Evolutionary conservation across 257 asterid genomes (phyloP), one percentile per base, ranked within the genome.

Genomic region (Forsythia viridissima): DNA sequence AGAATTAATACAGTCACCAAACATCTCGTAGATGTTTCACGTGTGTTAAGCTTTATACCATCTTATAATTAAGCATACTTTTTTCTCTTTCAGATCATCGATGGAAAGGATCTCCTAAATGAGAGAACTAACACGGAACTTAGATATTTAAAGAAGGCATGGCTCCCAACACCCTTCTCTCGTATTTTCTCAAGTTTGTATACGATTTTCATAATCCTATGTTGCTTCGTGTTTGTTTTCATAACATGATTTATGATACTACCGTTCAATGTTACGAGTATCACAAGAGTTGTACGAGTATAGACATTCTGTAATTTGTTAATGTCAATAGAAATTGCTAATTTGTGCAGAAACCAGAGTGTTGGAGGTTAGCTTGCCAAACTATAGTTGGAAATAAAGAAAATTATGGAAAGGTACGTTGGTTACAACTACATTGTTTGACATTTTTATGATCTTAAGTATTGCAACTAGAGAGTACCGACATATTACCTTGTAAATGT

Each of bases 301-400:
- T 55, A 24, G 46, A 20, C 41, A 24, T 13, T 3, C 37, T 71
- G 36, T 13, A 8, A 21, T 48, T 36, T 11, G 30, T 63, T 2
- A 7, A 38, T 5, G 61, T 12, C 42, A 8, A 6, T 18, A 9
- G 7, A 7, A 36, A 73, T 69, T 72, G 66, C 55, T 46, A 11
- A 44, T 18, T 82, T 57, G 57, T 82, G 63, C 92, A 94, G 98
- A 94, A 94, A 77, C 98, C 97, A 1, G 97, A 94, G 74, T 86
- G 97, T 37, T 94, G 99, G 99, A 93, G 97, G 78, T 85, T 94
- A 84, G 97, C 99, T 61, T 94, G 98, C 92, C 98, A 93, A 89
- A 93, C 98, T 43, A 94, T 94, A 73, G 99, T 93, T 21, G 97
- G 99, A 82, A 90, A 94, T 70, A 94, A 94, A 84, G 97, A 94